These are phyloP conservation scores for Ascochyta fabae DNA, from an alignment of 2,329 filamentous ascomycete species.

Conservation along the genomic window DNA sequence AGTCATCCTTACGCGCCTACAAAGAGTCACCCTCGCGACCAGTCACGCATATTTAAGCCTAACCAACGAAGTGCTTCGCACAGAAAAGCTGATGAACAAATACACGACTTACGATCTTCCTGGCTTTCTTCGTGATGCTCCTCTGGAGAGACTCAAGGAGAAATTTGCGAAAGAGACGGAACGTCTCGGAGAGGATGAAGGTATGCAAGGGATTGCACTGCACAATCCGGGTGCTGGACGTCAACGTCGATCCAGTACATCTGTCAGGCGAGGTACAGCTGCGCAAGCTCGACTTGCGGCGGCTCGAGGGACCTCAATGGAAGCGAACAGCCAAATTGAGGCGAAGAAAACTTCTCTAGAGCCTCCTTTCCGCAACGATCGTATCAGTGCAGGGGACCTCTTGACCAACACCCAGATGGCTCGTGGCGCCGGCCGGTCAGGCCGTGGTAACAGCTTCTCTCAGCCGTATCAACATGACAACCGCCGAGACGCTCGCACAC, in stretches of 20 bases:
- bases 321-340: conserved; percentile 29
- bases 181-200: conserved; percentile 78
- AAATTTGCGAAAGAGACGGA: conserved; percentile 90
- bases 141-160: conserved; percentile 84
- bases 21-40: conserved; percentile 91
- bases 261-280: conserved; percentile 77
- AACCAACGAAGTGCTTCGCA: conserved; percentile 88
- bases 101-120: conserved; percentile 92
- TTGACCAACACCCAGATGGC: conserved; percentile 78
- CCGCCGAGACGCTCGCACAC: conserved; percentile 51
- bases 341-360: conserved; percentile 36
- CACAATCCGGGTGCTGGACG: conserved; percentile 77
- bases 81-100: conserved; percentile 91
- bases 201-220: conserved; percentile 89
- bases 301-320: conserved; percentile 51
- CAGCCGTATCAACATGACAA: conserved; percentile 55
- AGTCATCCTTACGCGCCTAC: conserved; percentile 91
- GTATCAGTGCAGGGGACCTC: conserved; percentile 69
- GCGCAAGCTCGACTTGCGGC: conserved; percentile 68
- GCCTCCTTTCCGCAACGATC: conserved; percentile 35
- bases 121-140: conserved; percentile 84
- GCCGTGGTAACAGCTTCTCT: conserved; percentile 53
- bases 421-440: conserved; percentile 62
- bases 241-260: conserved; percentile 72
- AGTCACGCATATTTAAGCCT: conserved; percentile 93